Evolutionary conservation across 352 stramenopile genomes (phyloP).

Genomic region (Phytophthora fragariae): DNA sequence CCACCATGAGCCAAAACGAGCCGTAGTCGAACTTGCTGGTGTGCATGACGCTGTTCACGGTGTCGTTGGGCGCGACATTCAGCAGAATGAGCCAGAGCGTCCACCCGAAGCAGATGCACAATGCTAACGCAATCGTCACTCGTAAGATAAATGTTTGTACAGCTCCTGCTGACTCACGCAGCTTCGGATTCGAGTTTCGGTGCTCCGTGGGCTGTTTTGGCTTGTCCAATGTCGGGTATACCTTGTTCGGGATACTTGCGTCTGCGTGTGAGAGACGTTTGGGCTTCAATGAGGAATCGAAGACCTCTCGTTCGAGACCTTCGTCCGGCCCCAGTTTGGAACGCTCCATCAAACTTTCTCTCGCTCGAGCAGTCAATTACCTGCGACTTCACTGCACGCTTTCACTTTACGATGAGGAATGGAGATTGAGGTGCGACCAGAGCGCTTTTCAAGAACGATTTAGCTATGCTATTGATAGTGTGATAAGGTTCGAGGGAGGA

Average conservation of each 20-base stretch:
- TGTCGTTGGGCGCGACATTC: slow-evolving; percentile 29
- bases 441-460: no score
- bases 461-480: no score
- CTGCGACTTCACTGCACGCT: no score
- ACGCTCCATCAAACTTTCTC: slow-evolving; percentile 7
- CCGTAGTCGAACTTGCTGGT: slow-evolving; percentile 29
- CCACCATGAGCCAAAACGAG: slow-evolving; percentile 32
- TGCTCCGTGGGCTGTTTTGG: no score
- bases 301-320: background rate
- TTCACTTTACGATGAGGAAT: no score
- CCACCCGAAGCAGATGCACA: slow-evolving; percentile 21
- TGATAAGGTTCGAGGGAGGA: no score
- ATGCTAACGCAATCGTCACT: slow-evolving; percentile 2
- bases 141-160: background rate
- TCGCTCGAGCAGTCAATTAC: no score
- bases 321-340: background rate
- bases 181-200: background rate
- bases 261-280: background rate
- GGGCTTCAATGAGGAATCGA: background rate
- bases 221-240: background rate
- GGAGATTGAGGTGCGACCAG: no score
- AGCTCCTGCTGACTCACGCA: background rate
- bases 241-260: background rate
- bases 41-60: slow-evolving; percentile 32
- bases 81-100: slow-evolving; percentile 34